A percentile compares a stretch with the other conserved stretches of the same genome.
phyloP scores from a whole-genome alignment of 768 basidiomycete species.

The Lepiota venenata region DNA sequence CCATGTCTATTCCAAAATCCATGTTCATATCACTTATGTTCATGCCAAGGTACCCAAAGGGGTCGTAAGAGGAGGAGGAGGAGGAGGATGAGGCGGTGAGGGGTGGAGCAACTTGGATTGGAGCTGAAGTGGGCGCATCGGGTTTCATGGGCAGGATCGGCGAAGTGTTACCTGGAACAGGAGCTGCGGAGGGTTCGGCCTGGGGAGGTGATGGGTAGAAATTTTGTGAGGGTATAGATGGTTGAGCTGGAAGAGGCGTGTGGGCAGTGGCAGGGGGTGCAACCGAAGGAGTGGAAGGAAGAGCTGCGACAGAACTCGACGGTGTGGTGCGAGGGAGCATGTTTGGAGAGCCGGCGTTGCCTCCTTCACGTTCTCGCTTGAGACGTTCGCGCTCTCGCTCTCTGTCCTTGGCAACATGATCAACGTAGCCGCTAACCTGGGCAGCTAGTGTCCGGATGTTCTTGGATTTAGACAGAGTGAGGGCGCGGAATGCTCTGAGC shows the following conservation, averaged over 20 bases:
- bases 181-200: slow-evolving; percentile 28
- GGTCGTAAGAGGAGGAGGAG: slow-evolving; percentile 35
- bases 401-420: slow-evolving; percentile 70
- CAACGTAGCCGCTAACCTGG: slow-evolving; percentile 70
- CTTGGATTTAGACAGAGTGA: slow-evolving; percentile 49
- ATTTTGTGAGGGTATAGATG: slow-evolving; percentile 26
- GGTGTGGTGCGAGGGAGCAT: slow-evolving; percentile 25
- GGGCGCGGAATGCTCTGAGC: slow-evolving; percentile 38
- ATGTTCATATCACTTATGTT: slow-evolving; percentile 50
- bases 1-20: slow-evolving; percentile 38
- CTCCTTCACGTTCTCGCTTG: slow-evolving; percentile 59
- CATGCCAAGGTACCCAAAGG: slow-evolving; percentile 42
- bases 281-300: slow-evolving; percentile 6
- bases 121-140: slow-evolving; percentile 3
- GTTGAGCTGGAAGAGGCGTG: slow-evolving; percentile 18
- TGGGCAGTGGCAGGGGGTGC: slow-evolving; percentile 17
- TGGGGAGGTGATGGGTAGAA: slow-evolving; percentile 67
- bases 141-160: slow-evolving; percentile 18
- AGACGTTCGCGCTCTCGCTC: slow-evolving; percentile 76
- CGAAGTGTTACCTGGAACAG: slow-evolving; percentile 23
- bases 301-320: background rate
- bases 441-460: slow-evolving; percentile 51
- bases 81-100: slow-evolving; percentile 17
- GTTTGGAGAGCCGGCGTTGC: slow-evolving; percentile 29
- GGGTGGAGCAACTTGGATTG: slow-evolving; percentile 6